Evolutionary conservation across 495 filamentous ascomycete species (phyloP).

Genomic region (Podospora pseudopauciseta): DNA sequence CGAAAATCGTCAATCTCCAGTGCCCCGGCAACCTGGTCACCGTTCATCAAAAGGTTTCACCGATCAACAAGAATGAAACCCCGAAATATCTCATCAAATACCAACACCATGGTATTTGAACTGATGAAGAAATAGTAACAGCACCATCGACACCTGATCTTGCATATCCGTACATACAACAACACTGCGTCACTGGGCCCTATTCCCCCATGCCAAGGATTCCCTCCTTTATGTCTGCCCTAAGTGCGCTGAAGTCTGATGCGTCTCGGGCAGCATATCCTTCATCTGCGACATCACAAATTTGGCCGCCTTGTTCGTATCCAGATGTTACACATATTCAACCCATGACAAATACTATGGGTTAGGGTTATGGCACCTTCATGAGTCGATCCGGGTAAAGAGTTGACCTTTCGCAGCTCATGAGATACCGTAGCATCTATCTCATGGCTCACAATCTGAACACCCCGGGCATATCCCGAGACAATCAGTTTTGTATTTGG

Average conservation of each 20-base stretch:
- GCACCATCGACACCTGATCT: no score
- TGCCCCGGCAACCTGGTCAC: constrained; percentile 2
- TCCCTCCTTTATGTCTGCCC: background rate
- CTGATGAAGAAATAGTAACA: no score
- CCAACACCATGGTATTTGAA: background rate
- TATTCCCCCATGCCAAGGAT: background rate
- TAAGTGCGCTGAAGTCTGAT: background rate
- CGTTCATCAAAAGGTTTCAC: background rate
- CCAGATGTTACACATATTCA: constrained; percentile 46
- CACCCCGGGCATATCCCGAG: background rate
- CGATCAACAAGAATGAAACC: background rate
- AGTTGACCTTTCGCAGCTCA: constrained; percentile 32
- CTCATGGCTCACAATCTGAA: constrained; percentile 31
- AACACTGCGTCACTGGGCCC: no score
- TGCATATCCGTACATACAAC: no score
- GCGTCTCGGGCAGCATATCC: background rate
- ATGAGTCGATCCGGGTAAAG: constrained; percentile 41
- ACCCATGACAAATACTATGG: constrained; percentile 53
- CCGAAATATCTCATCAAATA: background rate
- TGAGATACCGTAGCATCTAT: constrained; percentile 30
- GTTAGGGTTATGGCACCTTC: constrained; percentile 35
- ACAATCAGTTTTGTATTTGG: background rate
- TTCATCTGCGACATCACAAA: constrained; percentile 33
- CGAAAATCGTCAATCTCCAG: constrained; percentile 1
- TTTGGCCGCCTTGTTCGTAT: constrained; percentile 47